Evolutionary conservation across 352 stramenopile genomes (phyloP).

Genomic region (Phytophthora cajani): DNA sequence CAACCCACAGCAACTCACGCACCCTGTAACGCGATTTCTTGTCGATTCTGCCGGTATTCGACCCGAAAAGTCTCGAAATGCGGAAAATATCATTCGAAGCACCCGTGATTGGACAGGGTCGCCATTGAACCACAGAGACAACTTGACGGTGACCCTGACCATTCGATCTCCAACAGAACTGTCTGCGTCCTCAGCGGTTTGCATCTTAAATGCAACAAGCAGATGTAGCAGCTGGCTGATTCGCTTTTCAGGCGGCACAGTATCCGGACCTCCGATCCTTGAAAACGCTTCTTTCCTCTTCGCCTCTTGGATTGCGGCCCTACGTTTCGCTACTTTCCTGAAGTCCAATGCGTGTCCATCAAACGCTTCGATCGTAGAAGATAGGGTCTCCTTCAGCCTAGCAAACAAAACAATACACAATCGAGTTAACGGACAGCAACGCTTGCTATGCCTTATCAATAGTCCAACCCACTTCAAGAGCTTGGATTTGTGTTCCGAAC

Average conservation of each 20-base stretch:
- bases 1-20: neutral
- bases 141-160: neutral
- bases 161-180: neutral
- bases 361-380: neutral
- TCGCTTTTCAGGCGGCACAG: neutral
- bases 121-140: neutral
- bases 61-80: neutral
- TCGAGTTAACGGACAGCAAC: neutral
- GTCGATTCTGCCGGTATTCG: neutral
- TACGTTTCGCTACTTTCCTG: neutral
- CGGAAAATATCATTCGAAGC: conserved; percentile 10
- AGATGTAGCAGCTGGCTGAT: neutral
- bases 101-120: neutral
- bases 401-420: neutral
- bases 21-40: neutral
- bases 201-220: conserved; percentile 12
- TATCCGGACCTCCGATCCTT: neutral
- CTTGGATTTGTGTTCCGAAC: neutral
- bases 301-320: neutral
- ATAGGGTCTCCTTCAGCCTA: neutral
- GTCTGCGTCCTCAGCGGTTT: neutral
- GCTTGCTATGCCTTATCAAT: neutral
- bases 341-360: neutral
- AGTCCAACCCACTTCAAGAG: conserved; percentile 3
- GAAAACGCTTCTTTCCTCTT: neutral